Evolutionary conservation across 176 grass and related monocot species (phyloP).

Genomic region (Urochloa ruziziensis): DNA sequence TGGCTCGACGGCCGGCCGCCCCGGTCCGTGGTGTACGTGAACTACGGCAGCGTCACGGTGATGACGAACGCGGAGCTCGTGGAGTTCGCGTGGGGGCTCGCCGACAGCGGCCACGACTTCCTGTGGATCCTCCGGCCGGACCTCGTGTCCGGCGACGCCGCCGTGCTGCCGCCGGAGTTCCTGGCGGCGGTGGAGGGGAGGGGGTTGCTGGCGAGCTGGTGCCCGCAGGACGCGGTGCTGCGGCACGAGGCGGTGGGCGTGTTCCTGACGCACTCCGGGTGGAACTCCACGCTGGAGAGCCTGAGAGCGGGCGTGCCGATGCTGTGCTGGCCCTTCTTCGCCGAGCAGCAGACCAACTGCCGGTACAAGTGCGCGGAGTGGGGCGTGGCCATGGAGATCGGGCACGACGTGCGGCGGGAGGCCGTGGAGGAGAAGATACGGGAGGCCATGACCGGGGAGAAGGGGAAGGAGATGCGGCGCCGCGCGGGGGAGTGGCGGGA

Average conservation of each 20-base stretch:
- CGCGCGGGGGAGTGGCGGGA: conserved; percentile 33
- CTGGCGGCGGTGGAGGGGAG: not conserved
- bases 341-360: conserved; percentile 49
- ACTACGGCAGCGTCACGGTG: conserved; percentile 47
- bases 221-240: conserved; percentile 50
- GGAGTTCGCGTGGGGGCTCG: conserved; percentile 54
- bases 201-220: conserved; percentile 43
- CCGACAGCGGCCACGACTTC: conserved; percentile 36
- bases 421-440: conserved; percentile 34
- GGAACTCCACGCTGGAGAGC: conserved; percentile 49
- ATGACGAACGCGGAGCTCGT: conserved; percentile 41
- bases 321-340: conserved; percentile 53
- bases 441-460: conserved; percentile 38
- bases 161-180: conserved; percentile 47
- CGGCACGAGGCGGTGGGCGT: conserved; percentile 34
- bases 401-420: conserved; percentile 36
- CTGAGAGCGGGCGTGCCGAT: conserved; percentile 38
- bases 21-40: conserved; percentile 42
- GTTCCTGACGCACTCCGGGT: conserved; percentile 46
- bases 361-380: conserved; percentile 40
- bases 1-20: conserved; percentile 29
- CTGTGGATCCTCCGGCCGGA: conserved; percentile 48
- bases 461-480: conserved; percentile 35
- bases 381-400: conserved; percentile 47
- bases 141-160: conserved; percentile 38